phyloP scores from a whole-genome alignment of 192 early-diverging fungal species.

The Dissophora ornata region DNA sequence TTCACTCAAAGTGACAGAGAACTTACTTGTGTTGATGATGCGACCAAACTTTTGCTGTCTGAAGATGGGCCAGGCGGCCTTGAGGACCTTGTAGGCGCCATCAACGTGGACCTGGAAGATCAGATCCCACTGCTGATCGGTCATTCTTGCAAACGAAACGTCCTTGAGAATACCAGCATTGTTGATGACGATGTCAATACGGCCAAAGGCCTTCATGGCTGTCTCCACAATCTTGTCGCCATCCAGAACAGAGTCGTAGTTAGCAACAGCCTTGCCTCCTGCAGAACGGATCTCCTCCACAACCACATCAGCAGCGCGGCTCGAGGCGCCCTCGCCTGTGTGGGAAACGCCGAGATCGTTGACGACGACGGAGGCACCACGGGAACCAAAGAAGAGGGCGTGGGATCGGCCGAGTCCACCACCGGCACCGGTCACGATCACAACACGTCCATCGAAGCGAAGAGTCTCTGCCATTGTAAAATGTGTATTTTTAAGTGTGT shows the following conservation, averaged over 20 bases:
- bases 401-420: conserved; percentile 93
- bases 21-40: conserved; percentile 63
- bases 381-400: conserved; percentile 88
- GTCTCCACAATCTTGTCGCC: conserved; percentile 99
- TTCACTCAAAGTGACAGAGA: not conserved
- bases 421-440: conserved; percentile 96
- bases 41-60: conserved; percentile 95
- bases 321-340: conserved; percentile 80
- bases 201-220: conserved; percentile 94
- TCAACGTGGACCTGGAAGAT: conserved; percentile 92
- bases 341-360: conserved; percentile 92
- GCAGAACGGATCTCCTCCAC: conserved; percentile 80
- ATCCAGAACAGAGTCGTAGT: conserved; percentile 97
- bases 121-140: conserved; percentile 97
- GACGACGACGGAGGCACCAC: conserved; percentile 94
- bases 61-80: conserved; percentile 97
- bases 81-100: conserved; percentile 95
- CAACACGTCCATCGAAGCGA: conserved; percentile 86
- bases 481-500: not conserved
- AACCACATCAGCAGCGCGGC: conserved; percentile 92
- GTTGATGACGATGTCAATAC: conserved; percentile 96
- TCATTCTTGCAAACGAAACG: conserved; percentile 96
- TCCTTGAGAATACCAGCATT: conserved; percentile 99
- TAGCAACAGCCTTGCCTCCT: conserved; percentile 95
- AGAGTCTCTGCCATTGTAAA: conserved; percentile 56